Conservation (phyloP, 2,329 filamentous ascomycete species). For the Juglanconis juglandina region DNA sequence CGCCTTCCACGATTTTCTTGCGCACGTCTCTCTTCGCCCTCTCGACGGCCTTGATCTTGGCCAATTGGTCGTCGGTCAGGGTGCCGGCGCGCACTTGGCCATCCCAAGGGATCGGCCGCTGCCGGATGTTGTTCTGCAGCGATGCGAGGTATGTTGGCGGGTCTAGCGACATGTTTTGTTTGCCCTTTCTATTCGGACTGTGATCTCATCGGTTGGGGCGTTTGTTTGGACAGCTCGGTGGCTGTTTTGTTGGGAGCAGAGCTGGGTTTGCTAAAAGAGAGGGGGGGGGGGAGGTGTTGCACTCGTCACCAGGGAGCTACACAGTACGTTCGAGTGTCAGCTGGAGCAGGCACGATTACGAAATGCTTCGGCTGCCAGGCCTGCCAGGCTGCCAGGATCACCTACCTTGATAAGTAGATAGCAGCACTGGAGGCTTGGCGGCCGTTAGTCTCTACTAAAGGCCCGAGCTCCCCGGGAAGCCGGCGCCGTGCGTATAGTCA, state of each 20-base stretch:
- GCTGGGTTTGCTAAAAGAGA: not conserved
- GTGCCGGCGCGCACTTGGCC: constrained; percentile 90
- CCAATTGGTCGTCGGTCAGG: constrained; percentile 88
- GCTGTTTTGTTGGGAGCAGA: not conserved
- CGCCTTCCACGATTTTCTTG: constrained; percentile 74
- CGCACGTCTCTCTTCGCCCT: constrained; percentile 92
- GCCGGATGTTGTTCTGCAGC: constrained; percentile 94
- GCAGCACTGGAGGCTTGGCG: no score
- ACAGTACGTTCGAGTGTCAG: not conserved
- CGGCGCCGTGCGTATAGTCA: no score
- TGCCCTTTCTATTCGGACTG: not conserved
- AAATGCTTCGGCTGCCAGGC: constrained; percentile 6
- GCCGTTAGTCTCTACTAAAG: no score
- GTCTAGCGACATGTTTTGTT: constrained; percentile 73
- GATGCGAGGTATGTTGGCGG: constrained; percentile 81
- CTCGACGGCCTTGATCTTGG: constrained; percentile 94
- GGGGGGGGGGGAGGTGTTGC: not conserved
- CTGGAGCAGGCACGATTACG: constrained; percentile 8
- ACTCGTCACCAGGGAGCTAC: not conserved
- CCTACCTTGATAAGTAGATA: no score
- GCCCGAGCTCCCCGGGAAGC: no score
- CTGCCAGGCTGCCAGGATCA: not conserved
- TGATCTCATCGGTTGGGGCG: not conserved
- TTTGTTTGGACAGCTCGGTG: not conserved
- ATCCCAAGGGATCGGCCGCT: constrained; percentile 95